Evolutionary conservation across 495 filamentous ascomycete genomes (phyloP).

Genomic region (Cenococcum geophilum): DNA sequence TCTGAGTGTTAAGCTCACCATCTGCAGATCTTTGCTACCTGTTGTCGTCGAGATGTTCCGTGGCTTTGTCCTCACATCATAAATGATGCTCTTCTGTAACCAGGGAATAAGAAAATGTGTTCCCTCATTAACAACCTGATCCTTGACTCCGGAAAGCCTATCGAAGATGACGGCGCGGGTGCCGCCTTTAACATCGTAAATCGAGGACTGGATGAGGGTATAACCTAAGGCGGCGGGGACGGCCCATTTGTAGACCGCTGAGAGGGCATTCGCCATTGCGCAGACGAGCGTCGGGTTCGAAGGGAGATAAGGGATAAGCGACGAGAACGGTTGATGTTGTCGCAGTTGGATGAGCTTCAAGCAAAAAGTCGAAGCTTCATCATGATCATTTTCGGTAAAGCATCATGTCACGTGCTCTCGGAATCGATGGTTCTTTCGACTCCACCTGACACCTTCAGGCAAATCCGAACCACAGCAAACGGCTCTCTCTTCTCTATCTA

Average conservation of each 20-base stretch:
- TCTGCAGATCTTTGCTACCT: conserved; percentile 97
- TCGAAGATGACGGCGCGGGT: conserved; percentile 98
- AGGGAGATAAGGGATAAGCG: background rate
- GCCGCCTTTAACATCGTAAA: conserved; percentile 97
- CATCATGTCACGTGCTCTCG: background rate
- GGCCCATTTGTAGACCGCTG: conserved; percentile 60
- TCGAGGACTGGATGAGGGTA: conserved; percentile 60
- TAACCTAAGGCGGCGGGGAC: conserved; percentile 62
- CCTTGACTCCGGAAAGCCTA: conserved; percentile 83
- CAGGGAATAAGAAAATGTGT: conserved; percentile 96
- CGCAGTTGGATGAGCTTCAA: conserved; percentile 1
- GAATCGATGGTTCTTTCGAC: conserved; percentile 3
- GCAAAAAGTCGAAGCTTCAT: conserved; percentile 8
- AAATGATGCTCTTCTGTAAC: conserved; percentile 91
- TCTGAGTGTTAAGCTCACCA: conserved; percentile 96
- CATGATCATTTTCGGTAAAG: conserved; percentile 1
- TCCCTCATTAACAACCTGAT: conserved; percentile 87
- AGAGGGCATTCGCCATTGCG: conserved; percentile 59
- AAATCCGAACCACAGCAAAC: conserved; percentile 6
- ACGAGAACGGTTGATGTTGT: background rate
- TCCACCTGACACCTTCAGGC: conserved; percentile 8
- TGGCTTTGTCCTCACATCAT: conserved; percentile 96
- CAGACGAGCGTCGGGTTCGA: background rate
- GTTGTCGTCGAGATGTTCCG: conserved; percentile 97
- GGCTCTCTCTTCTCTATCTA: conserved; percentile 9